Percentiles rank a stretch among this genome's conserved stretches.
Conservation (phyloP, 176 grass and related monocot genomes). For the Avena insularis region DNA sequence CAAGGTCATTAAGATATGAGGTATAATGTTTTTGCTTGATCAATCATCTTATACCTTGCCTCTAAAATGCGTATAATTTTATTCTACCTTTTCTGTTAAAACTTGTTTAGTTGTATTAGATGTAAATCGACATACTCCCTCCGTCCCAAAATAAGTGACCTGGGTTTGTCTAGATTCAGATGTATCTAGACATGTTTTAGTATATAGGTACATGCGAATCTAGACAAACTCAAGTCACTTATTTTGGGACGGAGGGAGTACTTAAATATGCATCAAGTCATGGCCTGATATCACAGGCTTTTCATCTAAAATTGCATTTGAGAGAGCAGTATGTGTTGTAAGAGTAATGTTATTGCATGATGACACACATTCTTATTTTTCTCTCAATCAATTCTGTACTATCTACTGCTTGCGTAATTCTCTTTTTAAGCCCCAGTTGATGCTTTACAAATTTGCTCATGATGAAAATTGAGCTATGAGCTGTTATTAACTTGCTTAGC, state of each 20-base stretch:
- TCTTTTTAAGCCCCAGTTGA: slow-evolving; percentile 6
- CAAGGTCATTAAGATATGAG: slow-evolving; percentile 65
- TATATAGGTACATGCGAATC: too few species aligned
- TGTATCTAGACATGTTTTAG: too few species aligned
- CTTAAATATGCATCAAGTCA: background rate
- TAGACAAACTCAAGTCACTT: too few species aligned
- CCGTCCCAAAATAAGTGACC: too few species aligned
- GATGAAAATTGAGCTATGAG: slow-evolving; percentile 27
- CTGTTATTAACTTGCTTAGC: slow-evolving; percentile 24
- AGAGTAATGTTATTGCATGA: slow-evolving; percentile 1
- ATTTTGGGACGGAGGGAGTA: too few species aligned
- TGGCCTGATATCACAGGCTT: background rate
- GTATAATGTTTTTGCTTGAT: slow-evolving; percentile 33
- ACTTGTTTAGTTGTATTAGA: background rate
- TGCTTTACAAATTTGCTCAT: slow-evolving; percentile 8
- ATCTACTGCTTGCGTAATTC: background rate
- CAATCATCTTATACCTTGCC: background rate
- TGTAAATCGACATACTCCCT: background rate
- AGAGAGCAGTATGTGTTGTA: background rate
- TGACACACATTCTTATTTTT: slow-evolving; percentile 12
- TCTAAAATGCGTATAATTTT: background rate
- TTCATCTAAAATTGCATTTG: background rate
- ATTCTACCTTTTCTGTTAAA: background rate
- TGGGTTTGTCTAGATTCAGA: too few species aligned
- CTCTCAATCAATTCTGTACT: background rate